Percentiles rank a stretch among this genome's conserved stretches.
Conservation (phyloP, 805 yeast genomes). For the Danielia reshetovae region DNA sequence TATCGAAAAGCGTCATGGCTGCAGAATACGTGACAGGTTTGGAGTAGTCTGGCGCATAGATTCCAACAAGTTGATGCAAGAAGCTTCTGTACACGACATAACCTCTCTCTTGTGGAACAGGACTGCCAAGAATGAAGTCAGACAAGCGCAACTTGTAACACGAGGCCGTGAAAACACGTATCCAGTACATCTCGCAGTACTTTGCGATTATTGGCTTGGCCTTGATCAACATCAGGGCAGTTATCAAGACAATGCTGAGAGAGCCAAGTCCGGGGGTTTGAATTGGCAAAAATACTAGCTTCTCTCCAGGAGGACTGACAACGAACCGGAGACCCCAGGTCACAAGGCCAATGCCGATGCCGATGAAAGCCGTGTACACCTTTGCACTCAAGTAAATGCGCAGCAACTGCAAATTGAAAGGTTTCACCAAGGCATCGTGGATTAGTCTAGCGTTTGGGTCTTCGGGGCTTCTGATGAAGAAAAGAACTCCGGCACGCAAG, state of each 20-base stretch:
- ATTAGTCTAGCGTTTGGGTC: conserved; percentile 85
- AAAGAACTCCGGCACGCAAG: conserved; percentile 84
- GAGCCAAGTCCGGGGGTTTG: conserved; percentile 8
- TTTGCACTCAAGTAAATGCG: conserved; percentile 69
- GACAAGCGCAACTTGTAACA: conserved; percentile 65
- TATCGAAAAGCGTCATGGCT: conserved; percentile 42
- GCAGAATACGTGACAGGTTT: conserved; percentile 50
- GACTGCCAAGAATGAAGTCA: conserved; percentile 69
- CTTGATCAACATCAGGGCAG: conserved; percentile 6
- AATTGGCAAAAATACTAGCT: conserved; percentile 23
- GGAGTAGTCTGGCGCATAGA: conserved; percentile 49
- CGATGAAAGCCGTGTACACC: conserved; percentile 69
- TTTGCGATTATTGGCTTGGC: conserved; percentile 12
- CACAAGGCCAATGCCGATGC: conserved; percentile 68
- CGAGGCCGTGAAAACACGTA: conserved; percentile 48
- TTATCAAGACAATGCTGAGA: conserved; percentile 2
- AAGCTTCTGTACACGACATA: conserved; percentile 51
- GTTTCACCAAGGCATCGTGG: conserved; percentile 80
- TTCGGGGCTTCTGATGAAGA: conserved; percentile 89
- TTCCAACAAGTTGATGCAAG: conserved; percentile 39
- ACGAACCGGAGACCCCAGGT: conserved; percentile 44
- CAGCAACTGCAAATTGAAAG: conserved; percentile 67
- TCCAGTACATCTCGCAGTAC: conserved; percentile 57
- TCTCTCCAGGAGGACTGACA: conserved; percentile 14
- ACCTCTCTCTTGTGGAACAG: conserved; percentile 68